Conservation (phyloP, 768 basidiomycete genomes). For the Podaxis sp. region DNA sequence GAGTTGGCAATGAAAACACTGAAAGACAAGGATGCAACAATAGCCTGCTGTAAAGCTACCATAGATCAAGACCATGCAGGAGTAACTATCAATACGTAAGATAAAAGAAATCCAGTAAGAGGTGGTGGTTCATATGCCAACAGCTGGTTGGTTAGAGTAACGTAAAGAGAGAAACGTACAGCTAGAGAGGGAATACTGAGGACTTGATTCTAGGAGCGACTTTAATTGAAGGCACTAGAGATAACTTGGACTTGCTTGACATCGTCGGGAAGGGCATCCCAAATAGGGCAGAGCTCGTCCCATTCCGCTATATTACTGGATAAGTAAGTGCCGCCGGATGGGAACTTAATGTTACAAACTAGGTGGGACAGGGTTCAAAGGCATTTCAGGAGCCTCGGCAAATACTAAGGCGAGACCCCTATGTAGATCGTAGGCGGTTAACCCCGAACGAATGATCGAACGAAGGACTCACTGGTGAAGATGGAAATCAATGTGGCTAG, state of each 20-base stretch:
- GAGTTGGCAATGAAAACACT: no score
- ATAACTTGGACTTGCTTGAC: neutral
- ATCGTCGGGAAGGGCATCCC: conserved; percentile 17
- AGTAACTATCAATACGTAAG: no score
- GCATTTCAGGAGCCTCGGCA: conserved; percentile 27
- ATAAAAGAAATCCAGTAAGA: neutral
- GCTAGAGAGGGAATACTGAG: no score
- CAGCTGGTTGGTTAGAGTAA: neutral
- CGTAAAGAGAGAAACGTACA: no score
- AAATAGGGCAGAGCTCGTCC: conserved; percentile 25
- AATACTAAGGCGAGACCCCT: conserved; percentile 34
- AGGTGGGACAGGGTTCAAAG: conserved; percentile 6
- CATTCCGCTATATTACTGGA: conserved; percentile 16
- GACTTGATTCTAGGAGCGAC: neutral
- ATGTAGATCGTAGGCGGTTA: neutral
- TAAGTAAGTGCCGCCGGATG: neutral
- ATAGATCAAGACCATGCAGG: no score
- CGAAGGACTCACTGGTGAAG: neutral
- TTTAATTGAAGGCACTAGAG: neutral
- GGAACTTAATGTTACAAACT: neutral
- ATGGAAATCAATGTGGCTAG: conserved; percentile 14
- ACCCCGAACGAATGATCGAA: neutral
- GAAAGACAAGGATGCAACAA: no score
- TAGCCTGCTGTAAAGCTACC: no score
- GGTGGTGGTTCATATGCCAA: neutral